These are phyloP conservation scores for Talaromyces sp. DNA, from an alignment of 2,329 filamentous ascomycete species.

Conservation along the genomic window DNA sequence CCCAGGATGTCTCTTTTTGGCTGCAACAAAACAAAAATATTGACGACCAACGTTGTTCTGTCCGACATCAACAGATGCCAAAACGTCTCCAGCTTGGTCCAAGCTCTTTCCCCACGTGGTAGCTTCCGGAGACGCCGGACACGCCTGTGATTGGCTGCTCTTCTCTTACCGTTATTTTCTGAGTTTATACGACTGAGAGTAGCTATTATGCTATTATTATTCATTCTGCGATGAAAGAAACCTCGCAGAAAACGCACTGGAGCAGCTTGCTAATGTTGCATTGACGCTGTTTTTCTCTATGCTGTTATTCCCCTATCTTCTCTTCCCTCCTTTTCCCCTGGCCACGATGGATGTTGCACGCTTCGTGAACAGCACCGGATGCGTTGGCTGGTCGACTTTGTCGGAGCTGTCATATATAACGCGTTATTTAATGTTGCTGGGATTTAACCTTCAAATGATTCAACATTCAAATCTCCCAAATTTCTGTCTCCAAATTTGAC, in stretches of 20 bases:
- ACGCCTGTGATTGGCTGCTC: constrained; percentile 20
- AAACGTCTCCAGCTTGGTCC: background rate
- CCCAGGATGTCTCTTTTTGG: background rate
- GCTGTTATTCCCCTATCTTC: no score
- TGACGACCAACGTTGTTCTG: background rate
- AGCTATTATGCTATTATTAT: no score
- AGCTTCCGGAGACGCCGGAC: background rate
- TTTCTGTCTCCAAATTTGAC: no score
- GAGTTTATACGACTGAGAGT: no score
- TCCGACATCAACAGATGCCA: background rate
- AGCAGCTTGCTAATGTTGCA: no score
- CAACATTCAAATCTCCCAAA: no score
- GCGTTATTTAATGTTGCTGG: no score
- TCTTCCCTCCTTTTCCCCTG: no score
- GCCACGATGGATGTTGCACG: constrained; percentile 50
- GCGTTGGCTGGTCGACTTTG: constrained; percentile 47
- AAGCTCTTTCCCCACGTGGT: constrained; percentile 6
- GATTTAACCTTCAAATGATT: no score
- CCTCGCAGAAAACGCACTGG: no score
- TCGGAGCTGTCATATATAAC: constrained; percentile 49
- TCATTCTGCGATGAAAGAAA: no score
- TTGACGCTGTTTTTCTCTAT: no score
- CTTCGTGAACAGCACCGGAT: constrained; percentile 55
- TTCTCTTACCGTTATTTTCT: background rate
- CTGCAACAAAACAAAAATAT: background rate